These are phyloP conservation scores for Arctostaphylos glauca DNA, from an alignment of 148 eudicot genomes.

Conservation along the genomic window DNA sequence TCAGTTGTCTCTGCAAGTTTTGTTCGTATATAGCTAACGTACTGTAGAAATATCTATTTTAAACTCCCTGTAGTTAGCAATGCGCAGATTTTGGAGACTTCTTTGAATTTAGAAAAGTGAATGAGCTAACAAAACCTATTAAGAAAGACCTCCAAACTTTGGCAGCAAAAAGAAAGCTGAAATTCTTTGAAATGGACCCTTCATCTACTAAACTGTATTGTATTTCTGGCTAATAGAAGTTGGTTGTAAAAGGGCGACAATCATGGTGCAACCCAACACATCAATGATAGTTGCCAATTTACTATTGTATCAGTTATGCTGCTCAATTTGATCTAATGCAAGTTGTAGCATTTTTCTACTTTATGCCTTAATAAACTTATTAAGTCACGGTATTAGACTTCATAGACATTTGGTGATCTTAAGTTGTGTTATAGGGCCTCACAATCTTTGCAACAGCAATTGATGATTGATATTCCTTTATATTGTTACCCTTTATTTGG, in stretches of 20 bases:
- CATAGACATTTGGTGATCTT: not conserved
- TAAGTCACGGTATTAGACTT: not conserved
- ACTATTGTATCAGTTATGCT: not conserved
- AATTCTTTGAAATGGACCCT: not conserved
- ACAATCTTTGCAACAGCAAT: not conserved
- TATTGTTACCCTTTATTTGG: not conserved
- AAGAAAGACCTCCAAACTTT: not conserved
- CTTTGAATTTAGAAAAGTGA: not conserved
- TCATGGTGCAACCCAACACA: not conserved
- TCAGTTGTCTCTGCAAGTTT: not conserved
- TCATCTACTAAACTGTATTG: not conserved
- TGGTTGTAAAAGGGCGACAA: not conserved
- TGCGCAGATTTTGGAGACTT: not conserved
- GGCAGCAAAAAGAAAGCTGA: not conserved
- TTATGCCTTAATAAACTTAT: not conserved
- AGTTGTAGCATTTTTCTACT: not conserved
- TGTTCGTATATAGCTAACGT: not conserved
- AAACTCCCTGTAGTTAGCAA: not conserved
- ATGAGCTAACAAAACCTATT: not conserved
- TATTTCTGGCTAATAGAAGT: not conserved
- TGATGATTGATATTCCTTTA: not conserved
- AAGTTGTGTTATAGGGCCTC: not conserved
- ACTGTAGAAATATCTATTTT: not conserved
- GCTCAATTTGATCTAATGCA: not conserved
- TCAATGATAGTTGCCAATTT: not conserved